Evolutionary conservation across 2,329 filamentous ascomycete genomes (phyloP).

Genomic region (Dactylonectria macrodidyma): DNA sequence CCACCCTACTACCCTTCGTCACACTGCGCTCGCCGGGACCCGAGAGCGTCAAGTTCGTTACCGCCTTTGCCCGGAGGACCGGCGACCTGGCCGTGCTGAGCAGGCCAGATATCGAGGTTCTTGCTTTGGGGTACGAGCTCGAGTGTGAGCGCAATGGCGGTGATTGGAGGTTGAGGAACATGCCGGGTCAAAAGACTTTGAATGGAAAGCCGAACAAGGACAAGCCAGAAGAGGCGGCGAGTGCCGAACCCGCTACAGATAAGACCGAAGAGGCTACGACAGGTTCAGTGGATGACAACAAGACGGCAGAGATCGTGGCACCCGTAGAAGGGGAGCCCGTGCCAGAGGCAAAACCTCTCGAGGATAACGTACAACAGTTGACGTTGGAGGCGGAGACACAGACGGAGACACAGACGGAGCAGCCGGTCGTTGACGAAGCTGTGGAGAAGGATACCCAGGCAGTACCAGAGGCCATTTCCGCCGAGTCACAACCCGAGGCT

Average conservation of each 20-base stretch:
- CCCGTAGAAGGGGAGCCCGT: constrained; percentile 23
- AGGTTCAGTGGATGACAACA: constrained; percentile 23
- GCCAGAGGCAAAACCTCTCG: constrained; percentile 9
- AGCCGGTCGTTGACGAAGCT: constrained; percentile 16
- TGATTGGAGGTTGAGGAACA: constrained; percentile 85
- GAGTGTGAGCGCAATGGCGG: constrained; percentile 93
- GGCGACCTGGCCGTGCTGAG: constrained; percentile 92
- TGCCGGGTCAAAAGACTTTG: constrained; percentile 83
- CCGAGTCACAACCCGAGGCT: constrained; percentile 49
- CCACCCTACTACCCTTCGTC: constrained; percentile 87
- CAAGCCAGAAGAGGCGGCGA: constrained; percentile 34
- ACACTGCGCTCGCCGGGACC: constrained; percentile 81
- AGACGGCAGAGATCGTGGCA: constrained; percentile 23
- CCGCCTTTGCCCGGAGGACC: constrained; percentile 89
- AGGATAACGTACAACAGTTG: constrained; percentile 44
- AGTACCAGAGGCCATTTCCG: background rate
- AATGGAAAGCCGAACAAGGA: constrained; percentile 73
- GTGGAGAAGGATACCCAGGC: constrained; percentile 25
- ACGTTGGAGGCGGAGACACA: constrained; percentile 35
- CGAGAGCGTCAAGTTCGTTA: constrained; percentile 84
- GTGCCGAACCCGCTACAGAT: background rate
- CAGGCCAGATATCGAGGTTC: constrained; percentile 87
- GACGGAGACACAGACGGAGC: background rate
- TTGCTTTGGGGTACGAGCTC: constrained; percentile 94
- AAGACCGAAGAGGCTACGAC: constrained; percentile 15